phyloP scores from a whole-genome alignment of 2,329 filamentous ascomycete genomes.

The Xylariaceae sp. region DNA sequence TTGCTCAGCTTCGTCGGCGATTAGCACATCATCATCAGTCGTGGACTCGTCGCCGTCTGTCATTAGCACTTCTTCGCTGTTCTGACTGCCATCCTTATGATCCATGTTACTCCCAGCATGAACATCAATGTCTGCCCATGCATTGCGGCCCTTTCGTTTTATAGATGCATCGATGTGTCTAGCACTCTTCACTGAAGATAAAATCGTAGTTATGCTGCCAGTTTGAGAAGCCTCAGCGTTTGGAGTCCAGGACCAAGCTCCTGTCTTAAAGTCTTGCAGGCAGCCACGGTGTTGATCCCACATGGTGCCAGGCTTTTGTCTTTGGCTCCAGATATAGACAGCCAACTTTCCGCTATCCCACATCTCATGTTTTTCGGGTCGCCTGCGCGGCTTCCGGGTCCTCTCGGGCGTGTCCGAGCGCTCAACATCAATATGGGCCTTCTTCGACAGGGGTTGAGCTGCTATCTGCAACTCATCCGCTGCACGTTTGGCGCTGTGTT shows the following conservation, averaged over 20 bases:
- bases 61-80: neutral
- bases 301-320: slow-evolving; percentile 30
- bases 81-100: neutral
- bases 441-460: slow-evolving; percentile 29
- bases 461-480: slow-evolving; percentile 31
- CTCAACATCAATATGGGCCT: slow-evolving; percentile 21
- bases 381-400: slow-evolving; percentile 18
- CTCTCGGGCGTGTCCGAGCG: slow-evolving; percentile 37
- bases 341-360: slow-evolving; percentile 39
- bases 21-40: neutral
- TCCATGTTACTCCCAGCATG: neutral
- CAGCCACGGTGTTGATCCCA: slow-evolving; percentile 32
- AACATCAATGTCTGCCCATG: neutral
- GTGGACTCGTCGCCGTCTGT: neutral
- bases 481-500: slow-evolving; percentile 29
- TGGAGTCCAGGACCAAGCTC: slow-evolving; percentile 36
- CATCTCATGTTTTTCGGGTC: slow-evolving; percentile 31
- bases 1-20: neutral
- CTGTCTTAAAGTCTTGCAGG: slow-evolving; percentile 37
- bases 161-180: slow-evolving; percentile 29
- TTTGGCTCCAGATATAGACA: slow-evolving; percentile 40
- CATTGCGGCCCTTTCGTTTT: slow-evolving; percentile 19
- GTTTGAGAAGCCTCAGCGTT: slow-evolving; percentile 18
- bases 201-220: slow-evolving; percentile 28
- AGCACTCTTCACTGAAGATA: slow-evolving; percentile 32